A percentile compares a stretch with the other conserved stretches of the same genome.
Evolutionary conservation across 176 grass and related monocot genomes (phyloP).

Genomic region (Pontederia paniculata): DNA sequence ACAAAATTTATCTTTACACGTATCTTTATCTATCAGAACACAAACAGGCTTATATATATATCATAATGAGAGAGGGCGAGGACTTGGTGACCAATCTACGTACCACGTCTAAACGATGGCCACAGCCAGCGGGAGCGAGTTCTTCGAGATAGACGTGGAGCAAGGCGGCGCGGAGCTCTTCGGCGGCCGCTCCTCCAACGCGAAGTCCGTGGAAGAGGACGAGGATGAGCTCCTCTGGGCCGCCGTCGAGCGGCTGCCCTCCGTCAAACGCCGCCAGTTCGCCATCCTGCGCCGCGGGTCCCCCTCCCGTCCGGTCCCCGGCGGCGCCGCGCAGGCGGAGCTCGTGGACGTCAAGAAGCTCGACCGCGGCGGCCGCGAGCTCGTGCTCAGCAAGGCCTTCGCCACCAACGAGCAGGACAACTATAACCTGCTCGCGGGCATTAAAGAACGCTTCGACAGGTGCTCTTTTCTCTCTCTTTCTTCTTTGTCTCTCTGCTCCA

Average conservation of each 20-base stretch:
- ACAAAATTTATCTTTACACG: too few species aligned
- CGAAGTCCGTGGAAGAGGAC: slow-evolving; percentile 11
- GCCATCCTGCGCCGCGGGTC: slow-evolving; percentile 27
- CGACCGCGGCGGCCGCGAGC: slow-evolving; percentile 21
- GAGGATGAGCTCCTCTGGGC: slow-evolving; percentile 58
- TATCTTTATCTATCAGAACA: too few species aligned
- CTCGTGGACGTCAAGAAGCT: slow-evolving; percentile 45
- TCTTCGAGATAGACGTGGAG: slow-evolving; percentile 31
- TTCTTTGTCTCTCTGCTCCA: neutral
- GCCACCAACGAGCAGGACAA: slow-evolving; percentile 51
- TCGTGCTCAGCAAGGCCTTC: slow-evolving; percentile 42
- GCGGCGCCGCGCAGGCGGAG: neutral
- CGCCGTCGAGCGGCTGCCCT: slow-evolving; percentile 41
- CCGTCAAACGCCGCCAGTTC: slow-evolving; percentile 26
- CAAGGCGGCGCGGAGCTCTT: slow-evolving; percentile 15
- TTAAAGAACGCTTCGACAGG: slow-evolving; percentile 49
- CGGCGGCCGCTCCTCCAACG: slow-evolving; percentile 12
- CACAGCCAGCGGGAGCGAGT: slow-evolving; percentile 21
- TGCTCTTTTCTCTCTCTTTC: neutral
- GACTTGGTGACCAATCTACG: too few species aligned
- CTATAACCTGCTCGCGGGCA: slow-evolving; percentile 36
- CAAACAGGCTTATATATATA: too few species aligned
- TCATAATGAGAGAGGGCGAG: too few species aligned
- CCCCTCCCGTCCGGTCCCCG: too few species aligned
- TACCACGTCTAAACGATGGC: neutral